These are phyloP conservation scores for Cubamyces lactineus DNA, from an alignment of 768 basidiomycete species.

Conservation along the genomic window DNA sequence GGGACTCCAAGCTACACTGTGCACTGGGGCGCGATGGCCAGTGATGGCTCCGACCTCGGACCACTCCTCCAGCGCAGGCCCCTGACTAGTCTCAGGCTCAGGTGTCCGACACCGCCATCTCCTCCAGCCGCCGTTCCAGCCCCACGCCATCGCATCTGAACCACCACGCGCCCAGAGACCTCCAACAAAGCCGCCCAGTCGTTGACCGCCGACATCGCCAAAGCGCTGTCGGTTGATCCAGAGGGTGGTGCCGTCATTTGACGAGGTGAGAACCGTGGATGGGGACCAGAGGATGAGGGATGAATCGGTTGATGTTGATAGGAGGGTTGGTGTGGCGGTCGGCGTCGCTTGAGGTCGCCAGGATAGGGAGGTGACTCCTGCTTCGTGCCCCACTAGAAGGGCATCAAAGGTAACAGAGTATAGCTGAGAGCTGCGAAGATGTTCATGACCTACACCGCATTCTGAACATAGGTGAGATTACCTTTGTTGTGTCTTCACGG, in stretches of 20 bases:
- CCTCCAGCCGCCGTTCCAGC: constrained; percentile 95
- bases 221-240: constrained; percentile 94
- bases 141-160: constrained; percentile 75
- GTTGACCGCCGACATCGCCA: constrained; percentile 91
- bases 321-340: constrained; percentile 50
- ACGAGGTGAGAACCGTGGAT: constrained; percentile 48
- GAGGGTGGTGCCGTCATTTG: constrained; percentile 55
- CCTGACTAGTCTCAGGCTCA: background rate
- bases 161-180: constrained; percentile 77
- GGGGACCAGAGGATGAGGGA: constrained; percentile 96
- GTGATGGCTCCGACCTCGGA: constrained; percentile 73
- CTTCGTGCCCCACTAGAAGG: constrained; percentile 94
- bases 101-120: constrained; percentile 63
- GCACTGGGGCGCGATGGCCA: constrained; percentile 85
- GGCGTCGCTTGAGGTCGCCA: constrained; percentile 62
- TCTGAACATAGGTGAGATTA: background rate
- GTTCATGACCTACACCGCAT: background rate
- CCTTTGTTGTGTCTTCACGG: constrained; percentile 57
- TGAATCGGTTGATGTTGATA: constrained; percentile 96
- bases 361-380: constrained; percentile 83
- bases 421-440: constrained; percentile 43
- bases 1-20: constrained; percentile 85
- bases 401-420: constrained; percentile 92
- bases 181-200: constrained; percentile 91
- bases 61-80: constrained; percentile 56